These are phyloP conservation scores for Primulina huaijiensis DNA, from an alignment of 257 asterid species.

Conservation along the genomic window DNA sequence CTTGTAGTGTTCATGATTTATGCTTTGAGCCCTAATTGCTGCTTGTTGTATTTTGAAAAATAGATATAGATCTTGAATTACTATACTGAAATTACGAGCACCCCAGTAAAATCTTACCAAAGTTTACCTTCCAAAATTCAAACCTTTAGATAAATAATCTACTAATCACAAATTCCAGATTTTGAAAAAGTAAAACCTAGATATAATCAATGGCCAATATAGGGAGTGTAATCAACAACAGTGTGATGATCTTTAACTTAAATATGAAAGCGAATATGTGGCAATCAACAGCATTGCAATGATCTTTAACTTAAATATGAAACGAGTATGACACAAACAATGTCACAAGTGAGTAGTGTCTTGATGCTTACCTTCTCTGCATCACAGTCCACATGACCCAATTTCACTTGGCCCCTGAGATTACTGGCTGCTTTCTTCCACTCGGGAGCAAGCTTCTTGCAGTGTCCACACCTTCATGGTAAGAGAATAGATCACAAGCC, in stretches of 20 bases:
- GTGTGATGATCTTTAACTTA: conserved; percentile 13
- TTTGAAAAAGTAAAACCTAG: conserved; percentile 4
- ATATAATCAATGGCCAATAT: neutral
- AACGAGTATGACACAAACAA: neutral
- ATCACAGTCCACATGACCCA: conserved; percentile 97
- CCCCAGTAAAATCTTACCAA: neutral
- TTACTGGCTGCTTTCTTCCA: conserved; percentile 95
- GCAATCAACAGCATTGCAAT: conserved; percentile 5
- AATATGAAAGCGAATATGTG: neutral
- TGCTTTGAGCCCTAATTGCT: neutral
- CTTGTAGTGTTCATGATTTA: neutral
- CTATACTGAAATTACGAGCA: neutral
- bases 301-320: conserved; percentile 8
- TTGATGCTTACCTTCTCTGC: conserved; percentile 68
- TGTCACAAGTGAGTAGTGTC: conserved; percentile 5
- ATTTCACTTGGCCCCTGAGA: conserved; percentile 87
- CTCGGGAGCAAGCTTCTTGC: conserved; percentile 98
- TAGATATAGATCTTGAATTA: neutral
- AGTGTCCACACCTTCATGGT: conserved; percentile 87
- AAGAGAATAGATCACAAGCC: conserved; percentile 13
- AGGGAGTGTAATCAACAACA: conserved; percentile 3
- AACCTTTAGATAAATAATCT: conserved; percentile 4
- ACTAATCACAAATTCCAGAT: conserved; percentile 2
- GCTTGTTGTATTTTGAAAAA: neutral
- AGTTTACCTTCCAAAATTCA: conserved; percentile 4